A percentile compares a stretch with the other conserved stretches of the same genome.
Evolutionary conservation across 2,329 filamentous ascomycete genomes (phyloP).

Genomic region (Ustilaginoidea virens): DNA sequence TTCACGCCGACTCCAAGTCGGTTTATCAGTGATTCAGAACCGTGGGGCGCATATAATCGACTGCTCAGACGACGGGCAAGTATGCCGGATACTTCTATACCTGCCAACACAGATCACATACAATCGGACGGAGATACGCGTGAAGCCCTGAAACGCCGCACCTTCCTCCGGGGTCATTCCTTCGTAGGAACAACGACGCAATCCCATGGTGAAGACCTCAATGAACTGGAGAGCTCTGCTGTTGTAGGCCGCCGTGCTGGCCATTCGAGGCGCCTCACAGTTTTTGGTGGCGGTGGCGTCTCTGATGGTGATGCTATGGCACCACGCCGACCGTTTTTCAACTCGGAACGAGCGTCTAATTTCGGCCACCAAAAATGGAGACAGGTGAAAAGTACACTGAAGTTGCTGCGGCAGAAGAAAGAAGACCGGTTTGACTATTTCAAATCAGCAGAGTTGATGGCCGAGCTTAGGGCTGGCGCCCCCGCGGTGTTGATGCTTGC

Average conservation of each 20-base stretch:
- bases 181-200: conserved; percentile 38
- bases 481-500: conserved; percentile 89
- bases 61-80: conserved; percentile 50
- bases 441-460: conserved; percentile 93
- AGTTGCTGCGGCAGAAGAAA: conserved; percentile 63
- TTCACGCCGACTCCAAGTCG: conserved; percentile 49
- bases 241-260: conserved; percentile 36
- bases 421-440: conserved; percentile 82
- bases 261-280: conserved; percentile 50
- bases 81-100: conserved; percentile 37
- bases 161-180: conserved; percentile 40
- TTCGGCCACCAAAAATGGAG: conserved; percentile 77
- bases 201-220: conserved; percentile 27
- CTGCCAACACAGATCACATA: conserved; percentile 40
- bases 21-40: conserved; percentile 24
- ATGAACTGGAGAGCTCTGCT: conserved; percentile 36
- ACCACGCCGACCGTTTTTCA: conserved; percentile 41
- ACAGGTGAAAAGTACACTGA: conserved; percentile 80
- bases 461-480: conserved; percentile 80
- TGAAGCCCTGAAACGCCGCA: conserved; percentile 36
- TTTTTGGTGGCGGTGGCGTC: conserved; percentile 46
- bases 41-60: conserved; percentile 25
- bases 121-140: conserved; percentile 64
- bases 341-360: conserved; percentile 53
- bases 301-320: conserved; percentile 48